Base-by-base conservation (phyloP, 129 eudicot species). In the Flaveria ramosissima region DNA sequence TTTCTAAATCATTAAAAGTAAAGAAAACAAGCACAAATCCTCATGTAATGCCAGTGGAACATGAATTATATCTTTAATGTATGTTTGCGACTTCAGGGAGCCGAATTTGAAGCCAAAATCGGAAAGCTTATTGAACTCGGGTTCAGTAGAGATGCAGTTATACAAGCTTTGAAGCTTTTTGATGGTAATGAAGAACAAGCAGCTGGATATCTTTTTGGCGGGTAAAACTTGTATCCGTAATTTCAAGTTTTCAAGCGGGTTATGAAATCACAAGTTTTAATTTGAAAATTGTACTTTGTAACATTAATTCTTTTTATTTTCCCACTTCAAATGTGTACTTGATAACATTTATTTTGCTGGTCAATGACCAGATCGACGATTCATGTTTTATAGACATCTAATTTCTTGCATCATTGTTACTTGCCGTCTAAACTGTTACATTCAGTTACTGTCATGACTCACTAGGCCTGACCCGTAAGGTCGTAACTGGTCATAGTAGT, bases 181-280 rank as follows among this genome's bases (percentile, higher is more conserved):
- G 82, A 91, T 72, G 99, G 99, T 24, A 95, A 95, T 27, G 99
- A 95, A 88, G 97, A 95, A 63, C 92, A 83, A 82, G 96, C 99
- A 8, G 99, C 99, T 42, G 90, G 96, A 48, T 89, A 84, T 80
- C 99, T 95, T 59, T 95, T 95, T 77, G 97, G 97, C 7, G 89
- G 97, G 46, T 86, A 86, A 85, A 36, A 50, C 39, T 70, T 48
- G 48, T 43, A 24, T 43, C 19, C 10, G 21, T 65, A 50, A 36
- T 72, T 72, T n/a, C n/a, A 48, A 27, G 50, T 23, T 47, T 68
- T 51, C 26, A 46, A 69, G 36, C 71, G 14, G 9, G n/a, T 69
- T 41, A 68, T 4, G 70, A 50, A 26, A 42, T 26, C 27, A 42
- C 59, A 21, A 57, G 36, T 39, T 57, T 16, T 20, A 50, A 47